Base-by-base conservation (phyloP, 176 grass and related monocot species). In the Juncus inflexus region DNA sequence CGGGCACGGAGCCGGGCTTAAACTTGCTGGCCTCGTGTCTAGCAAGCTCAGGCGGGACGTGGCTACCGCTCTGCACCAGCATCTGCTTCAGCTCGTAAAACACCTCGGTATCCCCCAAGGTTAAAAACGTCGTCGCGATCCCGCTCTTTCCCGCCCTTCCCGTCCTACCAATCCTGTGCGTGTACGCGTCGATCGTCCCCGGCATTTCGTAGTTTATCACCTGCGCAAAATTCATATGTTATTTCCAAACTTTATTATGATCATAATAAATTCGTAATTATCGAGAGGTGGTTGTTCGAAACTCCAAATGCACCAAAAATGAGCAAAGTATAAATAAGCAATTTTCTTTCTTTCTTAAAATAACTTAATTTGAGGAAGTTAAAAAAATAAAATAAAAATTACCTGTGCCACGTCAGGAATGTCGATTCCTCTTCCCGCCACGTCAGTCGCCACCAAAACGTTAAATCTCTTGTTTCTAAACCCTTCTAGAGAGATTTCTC, bases 31-130 rank as follows among this genome's bases (percentile, higher is more conserved):
- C 87, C 42, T 96, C 92, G 7, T 96, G 92, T 63, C 92, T 87
- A 55, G 92, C 92, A 64, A 96, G 87, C 74, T 96, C 92, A 54
- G 92, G 92, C 9, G 92, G 92, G 60, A 96, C 84, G 35, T 81
- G 82, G 74, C 92, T 96, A 66, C 88, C 91, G 80, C 84, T 96
- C 63, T 96, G 92, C 50, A 81, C 83, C 69, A 96, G 84, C 87
- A 96, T 96, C 74, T 96, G 87, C 78, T 96, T 96, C 77, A 96
- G 80, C 76, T 91, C 92, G 79, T 86, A 96, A 83, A 96, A 96
- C 77, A 91, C 81, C 14, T 91, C 92, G 56, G 61, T 78, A 62
- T 91, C 90, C 4, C 83, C 77, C 49, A 86, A 70, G 35, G 92
- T 97, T 36, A 97, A 66, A 83, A 97, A 97, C 14, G 92, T 86